These are phyloP conservation scores for Zelonia costaricensis DNA, from an alignment of 208 protist genomes.

Conservation along the genomic window DNA sequence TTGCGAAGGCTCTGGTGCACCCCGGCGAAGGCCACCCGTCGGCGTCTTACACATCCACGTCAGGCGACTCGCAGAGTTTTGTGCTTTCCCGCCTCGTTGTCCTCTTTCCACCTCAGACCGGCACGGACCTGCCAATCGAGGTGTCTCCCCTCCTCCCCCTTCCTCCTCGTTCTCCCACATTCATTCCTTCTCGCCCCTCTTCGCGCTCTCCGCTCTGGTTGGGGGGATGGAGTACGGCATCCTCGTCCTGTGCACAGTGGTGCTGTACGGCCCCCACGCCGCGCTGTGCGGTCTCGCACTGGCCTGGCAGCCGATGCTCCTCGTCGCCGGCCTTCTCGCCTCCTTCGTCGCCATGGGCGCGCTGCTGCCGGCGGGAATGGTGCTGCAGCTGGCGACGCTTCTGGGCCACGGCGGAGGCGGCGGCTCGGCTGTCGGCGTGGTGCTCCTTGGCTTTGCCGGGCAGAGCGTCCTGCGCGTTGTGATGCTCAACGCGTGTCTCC, in stretches of 20 bases:
- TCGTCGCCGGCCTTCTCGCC: slow-evolving; percentile 16
- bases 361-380: slow-evolving; percentile 6
- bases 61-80: no score
- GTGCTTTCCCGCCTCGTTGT: background rate
- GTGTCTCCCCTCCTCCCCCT: background rate
- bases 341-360: slow-evolving; percentile 13
- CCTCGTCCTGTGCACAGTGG: slow-evolving; percentile 13
- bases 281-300: slow-evolving; percentile 8
- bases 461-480: slow-evolving; percentile 24
- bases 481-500: slow-evolving; percentile 30
- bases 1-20: no score
- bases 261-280: slow-evolving; percentile 26
- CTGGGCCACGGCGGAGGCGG: background rate
- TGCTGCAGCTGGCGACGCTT: slow-evolving; percentile 10
- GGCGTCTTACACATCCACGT: no score
- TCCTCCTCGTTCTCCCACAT: background rate
- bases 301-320: slow-evolving; percentile 20
- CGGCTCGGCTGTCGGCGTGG: slow-evolving; percentile 12
- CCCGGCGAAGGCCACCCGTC: no score
- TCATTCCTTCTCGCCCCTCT: background rate
- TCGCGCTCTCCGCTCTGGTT: no score
- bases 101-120: no score
- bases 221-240: background rate
- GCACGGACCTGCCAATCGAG: no score
- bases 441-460: slow-evolving; percentile 28